Evolutionary conservation across 2,329 filamentous ascomycete genomes (phyloP).

Genomic region (Pyrenophora graminea): DNA sequence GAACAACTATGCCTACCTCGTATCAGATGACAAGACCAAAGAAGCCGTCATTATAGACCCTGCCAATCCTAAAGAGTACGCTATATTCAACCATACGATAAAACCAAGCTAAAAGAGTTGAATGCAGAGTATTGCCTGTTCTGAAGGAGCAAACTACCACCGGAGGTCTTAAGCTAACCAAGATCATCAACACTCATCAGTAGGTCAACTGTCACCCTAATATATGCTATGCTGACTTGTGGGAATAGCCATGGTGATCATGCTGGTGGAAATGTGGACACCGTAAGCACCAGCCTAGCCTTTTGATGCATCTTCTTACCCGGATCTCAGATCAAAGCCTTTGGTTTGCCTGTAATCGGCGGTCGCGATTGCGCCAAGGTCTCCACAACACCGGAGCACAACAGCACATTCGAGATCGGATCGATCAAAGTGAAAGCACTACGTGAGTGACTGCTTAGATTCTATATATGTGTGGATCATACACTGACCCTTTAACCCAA

Average conservation of each 20-base stretch:
- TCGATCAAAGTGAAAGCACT: constrained; percentile 80
- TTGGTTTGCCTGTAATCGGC: constrained; percentile 77
- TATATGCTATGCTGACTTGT: constrained; percentile 7
- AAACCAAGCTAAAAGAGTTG: neutral
- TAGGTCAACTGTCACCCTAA: constrained; percentile 53
- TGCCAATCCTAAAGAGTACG: constrained; percentile 76
- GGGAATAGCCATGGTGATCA: constrained; percentile 84
- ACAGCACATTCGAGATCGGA: constrained; percentile 80
- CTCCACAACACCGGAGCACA: constrained; percentile 74
- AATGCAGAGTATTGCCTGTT: constrained; percentile 61
- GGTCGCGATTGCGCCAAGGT: constrained; percentile 85
- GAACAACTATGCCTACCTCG: constrained; percentile 81
- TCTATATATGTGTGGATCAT: no score
- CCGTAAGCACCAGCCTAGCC: constrained; percentile 57
- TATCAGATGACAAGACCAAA: constrained; percentile 56
- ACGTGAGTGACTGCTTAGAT: constrained; percentile 34
- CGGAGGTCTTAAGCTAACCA: constrained; percentile 78
- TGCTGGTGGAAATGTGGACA: constrained; percentile 83
- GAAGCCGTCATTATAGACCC: constrained; percentile 72
- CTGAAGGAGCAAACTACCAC: constrained; percentile 74
- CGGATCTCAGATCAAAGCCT: constrained; percentile 58
- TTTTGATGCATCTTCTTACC: neutral
- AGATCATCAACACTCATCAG: constrained; percentile 97
- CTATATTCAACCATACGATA: neutral
- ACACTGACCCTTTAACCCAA: no score